Conservation (phyloP, 352 stramenopile genomes). For the Peronospora tabacina region DNA sequence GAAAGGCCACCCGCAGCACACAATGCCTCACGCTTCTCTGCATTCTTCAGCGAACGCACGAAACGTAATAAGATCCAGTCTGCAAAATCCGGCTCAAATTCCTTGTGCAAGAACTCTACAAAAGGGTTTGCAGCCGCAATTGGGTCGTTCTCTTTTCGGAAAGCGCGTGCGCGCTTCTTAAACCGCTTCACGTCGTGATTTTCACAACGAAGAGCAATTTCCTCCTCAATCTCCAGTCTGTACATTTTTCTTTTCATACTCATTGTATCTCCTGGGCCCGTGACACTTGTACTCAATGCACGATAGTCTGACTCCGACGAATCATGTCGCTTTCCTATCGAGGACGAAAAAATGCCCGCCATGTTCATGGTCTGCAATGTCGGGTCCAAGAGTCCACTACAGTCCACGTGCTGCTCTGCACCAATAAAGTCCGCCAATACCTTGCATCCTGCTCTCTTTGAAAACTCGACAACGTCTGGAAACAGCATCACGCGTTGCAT, state of each 20-base stretch:
- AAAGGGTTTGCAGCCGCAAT: constrained; percentile 38
- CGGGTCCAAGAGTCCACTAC: constrained; percentile 19
- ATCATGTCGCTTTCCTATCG: constrained; percentile 16
- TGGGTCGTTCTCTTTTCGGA: constrained; percentile 66
- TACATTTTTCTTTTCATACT: constrained; percentile 33
- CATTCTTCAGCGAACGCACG: constrained; percentile 42
- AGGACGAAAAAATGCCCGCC: constrained; percentile 24
- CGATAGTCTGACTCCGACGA: constrained; percentile 27
- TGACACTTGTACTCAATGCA: constrained; percentile 15
- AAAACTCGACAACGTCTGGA: constrained; percentile 58
- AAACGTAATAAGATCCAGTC: constrained; percentile 51
- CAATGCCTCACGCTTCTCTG: constrained; percentile 47
- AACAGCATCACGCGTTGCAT: constrained; percentile 78
- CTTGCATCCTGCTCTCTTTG: constrained; percentile 37
- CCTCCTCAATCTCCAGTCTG: constrained; percentile 67
- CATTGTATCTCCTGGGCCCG: constrained; percentile 15
- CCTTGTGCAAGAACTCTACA: constrained; percentile 41
- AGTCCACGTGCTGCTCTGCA: constrained; percentile 43
- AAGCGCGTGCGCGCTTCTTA: constrained; percentile 55
- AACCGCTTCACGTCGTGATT: constrained; percentile 55
- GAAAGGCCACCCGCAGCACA: constrained; percentile 28
- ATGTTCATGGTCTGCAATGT: constrained; percentile 21
- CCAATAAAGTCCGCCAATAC: constrained; percentile 61
- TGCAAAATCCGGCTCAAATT: constrained; percentile 50
- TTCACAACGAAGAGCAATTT: constrained; percentile 39